Percentiles rank a stretch among this genome's conserved stretches.
These are phyloP conservation scores for Thraustochytrium sp. DNA, from an alignment of 352 stramenopile genomes.

Conservation along the genomic window DNA sequence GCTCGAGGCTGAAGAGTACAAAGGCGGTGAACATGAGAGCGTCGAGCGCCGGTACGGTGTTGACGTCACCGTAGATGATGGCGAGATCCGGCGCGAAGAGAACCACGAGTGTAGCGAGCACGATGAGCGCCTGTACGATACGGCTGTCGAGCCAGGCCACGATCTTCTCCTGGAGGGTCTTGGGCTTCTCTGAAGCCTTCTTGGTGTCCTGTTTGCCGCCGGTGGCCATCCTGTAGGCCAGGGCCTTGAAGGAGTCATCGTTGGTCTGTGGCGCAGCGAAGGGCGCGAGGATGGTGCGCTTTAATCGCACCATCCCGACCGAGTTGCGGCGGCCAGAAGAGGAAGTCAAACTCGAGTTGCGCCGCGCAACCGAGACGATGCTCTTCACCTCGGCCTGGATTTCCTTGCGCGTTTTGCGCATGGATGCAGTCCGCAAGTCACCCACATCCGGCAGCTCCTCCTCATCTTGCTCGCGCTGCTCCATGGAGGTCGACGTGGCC, in stretches of 20 bases:
- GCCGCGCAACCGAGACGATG: neutral
- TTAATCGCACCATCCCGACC: neutral
- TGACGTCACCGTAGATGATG: neutral
- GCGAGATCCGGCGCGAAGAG: conserved; percentile 29
- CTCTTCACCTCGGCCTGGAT: neutral
- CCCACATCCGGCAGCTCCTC: too few relatives aligned
- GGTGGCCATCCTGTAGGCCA: too few relatives aligned
- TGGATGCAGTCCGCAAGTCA: too few relatives aligned
- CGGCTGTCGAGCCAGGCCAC: neutral
- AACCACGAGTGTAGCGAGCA: neutral
- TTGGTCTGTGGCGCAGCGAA: neutral
- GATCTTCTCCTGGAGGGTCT: neutral
- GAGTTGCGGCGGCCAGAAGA: neutral
- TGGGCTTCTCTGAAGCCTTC: neutral
- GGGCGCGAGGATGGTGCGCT: neutral
- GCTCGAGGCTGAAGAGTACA: conserved; percentile 13
- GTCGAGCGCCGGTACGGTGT: neutral
- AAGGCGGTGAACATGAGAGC: neutral
- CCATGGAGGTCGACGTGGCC: too few relatives aligned
- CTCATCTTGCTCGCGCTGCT: too few relatives aligned
- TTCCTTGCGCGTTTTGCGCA: neutral
- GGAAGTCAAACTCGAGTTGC: neutral
- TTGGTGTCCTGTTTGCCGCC: neutral
- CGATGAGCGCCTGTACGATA: neutral
- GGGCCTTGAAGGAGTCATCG: too few relatives aligned